Base-by-base conservation (phyloP, 345 rosid species). In the Kernera saxatilis region DNA sequence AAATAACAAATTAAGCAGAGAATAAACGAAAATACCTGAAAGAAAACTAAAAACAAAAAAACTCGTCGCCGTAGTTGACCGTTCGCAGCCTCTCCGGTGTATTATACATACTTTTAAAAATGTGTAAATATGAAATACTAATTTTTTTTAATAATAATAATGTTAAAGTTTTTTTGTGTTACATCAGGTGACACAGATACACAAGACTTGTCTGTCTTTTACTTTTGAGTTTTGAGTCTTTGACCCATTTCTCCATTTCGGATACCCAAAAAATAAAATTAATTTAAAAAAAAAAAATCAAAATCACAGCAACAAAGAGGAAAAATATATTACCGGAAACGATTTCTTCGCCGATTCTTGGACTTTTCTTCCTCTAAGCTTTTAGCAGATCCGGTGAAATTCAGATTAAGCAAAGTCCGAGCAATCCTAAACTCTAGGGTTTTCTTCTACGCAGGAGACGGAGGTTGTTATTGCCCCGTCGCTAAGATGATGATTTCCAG, bases 401-500 rank as follows among this genome's bases (percentile, higher is more conserved):
- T 75, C 70, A 49, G 76, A 77, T 80, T 58, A 66, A 37, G 18
- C 62, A 43, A 13, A 46, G 17, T 32, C 45, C 6, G 5, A 36
- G 4, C 18, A 50, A 44, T 4, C 25, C 37, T 45, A 23, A 59
- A 7, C 25, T 35, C 73, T 72, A 79, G 81, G 85, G 81, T 78
- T 83, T 79, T 73, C 17, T 29, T 53, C 22, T 30, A 27, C 17
- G 3, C 11, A 18, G 18, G 9, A 66, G 67, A 67, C 77, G 78
- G 72, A 26, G 78, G 68, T 40, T 57, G 50, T 43, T 6, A 41
- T 69, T 37, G 13, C 59, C 35, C 75, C 67, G 72, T 50, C 77
- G 55, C 36, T 27, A 57, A 39, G 29, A 78, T 94, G 98, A 91
- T 91, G 98, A 82, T 89, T 54, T 88, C 98, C 2, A 83, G 99